Conservation (phyloP, 2,329 filamentous ascomycete species). For the Emydomyces testavorans region DNA sequence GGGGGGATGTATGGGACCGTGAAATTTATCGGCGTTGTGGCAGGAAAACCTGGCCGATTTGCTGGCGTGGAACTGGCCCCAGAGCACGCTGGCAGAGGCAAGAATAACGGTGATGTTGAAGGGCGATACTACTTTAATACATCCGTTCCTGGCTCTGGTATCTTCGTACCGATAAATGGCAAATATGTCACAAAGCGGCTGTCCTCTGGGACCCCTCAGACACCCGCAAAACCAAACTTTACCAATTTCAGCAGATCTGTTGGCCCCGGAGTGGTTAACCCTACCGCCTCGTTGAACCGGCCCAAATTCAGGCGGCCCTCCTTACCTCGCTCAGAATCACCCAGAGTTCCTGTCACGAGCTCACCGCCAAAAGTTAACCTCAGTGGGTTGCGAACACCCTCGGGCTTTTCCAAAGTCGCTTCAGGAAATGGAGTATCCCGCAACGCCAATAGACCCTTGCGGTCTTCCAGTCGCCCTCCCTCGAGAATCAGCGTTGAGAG, state of each 20-base stretch:
- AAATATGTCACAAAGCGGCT: constrained; percentile 50
- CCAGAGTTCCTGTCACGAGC: constrained; percentile 42
- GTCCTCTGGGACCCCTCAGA: constrained; percentile 56
- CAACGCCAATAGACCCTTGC: constrained; percentile 30
- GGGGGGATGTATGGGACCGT: constrained; percentile 85
- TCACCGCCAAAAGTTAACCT: constrained; percentile 45
- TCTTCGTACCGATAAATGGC: constrained; percentile 82
- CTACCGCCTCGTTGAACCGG: constrained; percentile 53
- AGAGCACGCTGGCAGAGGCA: constrained; percentile 71
- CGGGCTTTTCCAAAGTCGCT: constrained; percentile 32
- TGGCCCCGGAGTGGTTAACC: constrained; percentile 62
- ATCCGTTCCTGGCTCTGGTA: constrained; percentile 65
- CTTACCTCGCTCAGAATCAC: constrained; percentile 78
- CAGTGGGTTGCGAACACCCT: constrained; percentile 45
- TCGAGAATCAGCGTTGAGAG: constrained; percentile 32
- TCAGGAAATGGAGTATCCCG: constrained; percentile 31
- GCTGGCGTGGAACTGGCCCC: constrained; percentile 78
- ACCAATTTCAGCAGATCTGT: constrained; percentile 83
- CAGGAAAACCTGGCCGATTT: constrained; percentile 82
- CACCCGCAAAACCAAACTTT: constrained; percentile 50
- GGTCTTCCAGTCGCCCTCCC: constrained; percentile 28
- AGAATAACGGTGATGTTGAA: constrained; percentile 93
- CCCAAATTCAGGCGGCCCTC: constrained; percentile 56
- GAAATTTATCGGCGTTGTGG: constrained; percentile 76
- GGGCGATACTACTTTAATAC: constrained; percentile 76